Conservation (phyloP, 2,329 filamentous ascomycete species). For the Trichophyton verrucosum region DNA sequence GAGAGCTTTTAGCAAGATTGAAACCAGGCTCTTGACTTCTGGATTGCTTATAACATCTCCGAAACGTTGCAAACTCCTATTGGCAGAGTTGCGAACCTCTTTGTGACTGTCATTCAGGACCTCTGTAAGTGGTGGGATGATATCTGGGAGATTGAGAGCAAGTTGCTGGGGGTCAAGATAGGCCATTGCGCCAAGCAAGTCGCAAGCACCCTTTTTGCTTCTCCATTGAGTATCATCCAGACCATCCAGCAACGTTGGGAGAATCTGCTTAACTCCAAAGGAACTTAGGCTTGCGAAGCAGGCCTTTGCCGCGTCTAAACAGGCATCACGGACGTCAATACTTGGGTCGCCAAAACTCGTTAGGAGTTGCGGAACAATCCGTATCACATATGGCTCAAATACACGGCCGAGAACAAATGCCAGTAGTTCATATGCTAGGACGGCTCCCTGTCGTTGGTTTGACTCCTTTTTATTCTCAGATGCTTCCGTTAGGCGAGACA, state of each 20-base stretch:
- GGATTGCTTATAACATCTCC: conserved; percentile 98
- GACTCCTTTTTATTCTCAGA: conserved; percentile 92
- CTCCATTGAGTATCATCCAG: conserved; percentile 94
- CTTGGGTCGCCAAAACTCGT: conserved; percentile 80
- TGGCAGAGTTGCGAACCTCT: conserved; percentile 82
- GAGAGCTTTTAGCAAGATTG: conserved; percentile 84
- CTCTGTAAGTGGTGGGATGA: conserved; percentile 87
- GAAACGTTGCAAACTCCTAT: conserved; percentile 92
- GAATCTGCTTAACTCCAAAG: conserved; percentile 86
- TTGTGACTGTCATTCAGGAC: conserved; percentile 98
- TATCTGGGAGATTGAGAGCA: conserved; percentile 81
- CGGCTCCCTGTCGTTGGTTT: conserved; percentile 75
- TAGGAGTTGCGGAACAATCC: conserved; percentile 83
- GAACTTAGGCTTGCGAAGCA: conserved; percentile 90
- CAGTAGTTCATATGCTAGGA: conserved; percentile 82
- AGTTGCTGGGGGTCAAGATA: conserved; percentile 94
- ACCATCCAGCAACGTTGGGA: conserved; percentile 81
- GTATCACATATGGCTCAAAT: conserved; percentile 94
- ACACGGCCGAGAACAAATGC: conserved; percentile 73
- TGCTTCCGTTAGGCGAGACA: conserved; percentile 66
- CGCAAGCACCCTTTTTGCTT: conserved; percentile 95
- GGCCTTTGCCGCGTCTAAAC: conserved; percentile 82
- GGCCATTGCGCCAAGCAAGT: conserved; percentile 93
- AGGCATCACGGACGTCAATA: conserved; percentile 81
- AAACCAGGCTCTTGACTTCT: conserved; percentile 85